phyloP scores from a whole-genome alignment of 1,284 basidiomycete genomes.

The Filobasidium uniguttulatum region DNA sequence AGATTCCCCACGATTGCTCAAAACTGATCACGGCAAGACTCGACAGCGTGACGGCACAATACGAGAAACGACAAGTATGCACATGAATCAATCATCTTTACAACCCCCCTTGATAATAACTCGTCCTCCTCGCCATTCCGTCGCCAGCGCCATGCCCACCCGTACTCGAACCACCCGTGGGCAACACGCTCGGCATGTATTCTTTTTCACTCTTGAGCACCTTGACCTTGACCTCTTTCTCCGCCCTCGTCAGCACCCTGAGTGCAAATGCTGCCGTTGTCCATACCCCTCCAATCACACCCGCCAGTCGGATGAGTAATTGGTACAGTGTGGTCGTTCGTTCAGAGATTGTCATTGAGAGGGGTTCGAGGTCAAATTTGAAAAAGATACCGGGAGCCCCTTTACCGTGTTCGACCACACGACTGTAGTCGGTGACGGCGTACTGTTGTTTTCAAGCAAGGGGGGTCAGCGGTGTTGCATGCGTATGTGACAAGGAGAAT shows the following conservation, averaged over 20 bases:
- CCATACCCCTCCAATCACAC: conserved; percentile 36
- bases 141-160: too few species aligned
- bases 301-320: conserved; percentile 58
- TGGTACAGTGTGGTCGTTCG: conserved; percentile 68
- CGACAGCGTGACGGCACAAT: too few species aligned
- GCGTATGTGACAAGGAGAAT: not conserved
- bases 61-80: too few species aligned
- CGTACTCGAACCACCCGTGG: too few species aligned
- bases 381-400: conserved; percentile 82
- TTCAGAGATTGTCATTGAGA: conserved; percentile 71
- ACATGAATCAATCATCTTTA: too few species aligned
- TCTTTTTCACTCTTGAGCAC: conserved; percentile 7
- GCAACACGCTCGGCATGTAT: not conserved
- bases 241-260: conserved; percentile 32
- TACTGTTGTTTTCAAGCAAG: conserved; percentile 48
- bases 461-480: too few species aligned
- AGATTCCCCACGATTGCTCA: too few species aligned
- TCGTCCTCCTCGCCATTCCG: too few species aligned
- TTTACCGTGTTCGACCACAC: conserved; percentile 57
- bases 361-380: conserved; percentile 90
- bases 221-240: conserved; percentile 28
- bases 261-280: conserved; percentile 35
- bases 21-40: too few species aligned
- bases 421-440: conserved; percentile 84
- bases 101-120: too few species aligned